Conservation (phyloP, 352 stramenopile genomes). For the Globisporangium lucens region DNA sequence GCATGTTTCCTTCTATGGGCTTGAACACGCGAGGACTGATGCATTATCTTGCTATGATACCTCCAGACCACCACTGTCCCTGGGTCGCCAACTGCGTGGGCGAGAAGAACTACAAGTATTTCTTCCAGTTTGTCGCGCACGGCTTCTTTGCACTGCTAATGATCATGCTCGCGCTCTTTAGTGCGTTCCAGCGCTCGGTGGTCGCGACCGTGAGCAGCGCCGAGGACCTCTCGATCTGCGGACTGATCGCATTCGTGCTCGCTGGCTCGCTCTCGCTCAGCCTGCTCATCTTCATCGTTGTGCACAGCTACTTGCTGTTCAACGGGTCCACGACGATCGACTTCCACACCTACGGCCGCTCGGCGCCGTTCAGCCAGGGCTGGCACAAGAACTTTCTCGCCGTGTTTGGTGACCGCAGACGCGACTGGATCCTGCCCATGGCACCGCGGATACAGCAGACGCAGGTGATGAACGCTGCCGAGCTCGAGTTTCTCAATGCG, state of each 20-base stretch:
- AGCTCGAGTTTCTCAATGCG: conserved; percentile 46
- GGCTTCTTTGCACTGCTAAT: conserved; percentile 61
- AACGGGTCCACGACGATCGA: conserved; percentile 77
- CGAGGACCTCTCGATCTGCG: conserved; percentile 36
- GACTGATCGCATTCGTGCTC: conserved; percentile 71
- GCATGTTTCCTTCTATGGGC: neutral
- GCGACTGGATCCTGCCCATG: conserved; percentile 60
- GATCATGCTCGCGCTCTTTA: conserved; percentile 52
- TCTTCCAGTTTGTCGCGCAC: conserved; percentile 84
- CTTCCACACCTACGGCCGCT: conserved; percentile 64
- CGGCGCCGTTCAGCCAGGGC: conserved; percentile 64
- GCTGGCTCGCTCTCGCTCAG: conserved; percentile 63
- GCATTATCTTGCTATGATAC: neutral
- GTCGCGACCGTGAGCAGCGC: conserved; percentile 24
- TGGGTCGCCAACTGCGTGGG: conserved; percentile 92
- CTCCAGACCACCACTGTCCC: conserved; percentile 96
- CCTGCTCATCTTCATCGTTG: conserved; percentile 64
- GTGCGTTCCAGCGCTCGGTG: conserved; percentile 39
- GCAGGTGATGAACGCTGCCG: conserved; percentile 33
- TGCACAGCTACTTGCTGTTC: conserved; percentile 71
- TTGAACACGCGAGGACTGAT: neutral
- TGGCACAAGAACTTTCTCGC: conserved; percentile 50
- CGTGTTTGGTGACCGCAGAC: conserved; percentile 53
- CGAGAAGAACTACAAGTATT: conserved; percentile 85
- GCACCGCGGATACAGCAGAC: conserved; percentile 7